A percentile compares a stretch with the other conserved stretches of the same genome.
These are phyloP conservation scores for Vigna nakashimae DNA, from an alignment of 306 rosid genomes.

Conservation along the genomic window DNA sequence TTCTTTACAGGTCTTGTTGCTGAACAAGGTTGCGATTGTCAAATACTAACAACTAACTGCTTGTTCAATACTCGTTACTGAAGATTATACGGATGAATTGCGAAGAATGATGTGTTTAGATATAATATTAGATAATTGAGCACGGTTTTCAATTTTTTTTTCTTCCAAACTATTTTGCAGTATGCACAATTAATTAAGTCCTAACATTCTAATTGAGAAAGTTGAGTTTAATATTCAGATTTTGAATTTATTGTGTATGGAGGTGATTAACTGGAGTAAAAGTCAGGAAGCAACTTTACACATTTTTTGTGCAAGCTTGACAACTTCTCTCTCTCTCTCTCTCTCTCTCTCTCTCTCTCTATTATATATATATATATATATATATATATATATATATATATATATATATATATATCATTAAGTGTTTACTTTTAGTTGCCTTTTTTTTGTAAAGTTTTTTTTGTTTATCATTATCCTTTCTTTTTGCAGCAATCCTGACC, in stretches of 20 bases:
- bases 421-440: too few species aligned
- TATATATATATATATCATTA: too few species aligned
- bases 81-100: neutral
- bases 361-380: too few species aligned
- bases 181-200: neutral
- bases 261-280: neutral
- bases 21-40: neutral
- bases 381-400: too few species aligned
- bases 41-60: neutral
- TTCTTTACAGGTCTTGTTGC: neutral
- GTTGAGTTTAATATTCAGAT: neutral
- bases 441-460: conserved; percentile 1
- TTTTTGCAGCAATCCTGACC: conserved; percentile 90
- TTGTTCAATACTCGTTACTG: neutral
- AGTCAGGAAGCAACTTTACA: neutral
- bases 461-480: conserved; percentile 2
- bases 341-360: too few species aligned
- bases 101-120: neutral
- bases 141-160: neutral
- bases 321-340: too few species aligned
- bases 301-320: too few species aligned
- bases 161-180: neutral
- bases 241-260: neutral
- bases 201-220: neutral
- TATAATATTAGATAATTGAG: neutral